Percentiles rank a stretch among this genome's conserved stretches.
These are phyloP conservation scores for Hericium coralloides DNA, from an alignment of 768 basidiomycete genomes.

Conservation along the genomic window DNA sequence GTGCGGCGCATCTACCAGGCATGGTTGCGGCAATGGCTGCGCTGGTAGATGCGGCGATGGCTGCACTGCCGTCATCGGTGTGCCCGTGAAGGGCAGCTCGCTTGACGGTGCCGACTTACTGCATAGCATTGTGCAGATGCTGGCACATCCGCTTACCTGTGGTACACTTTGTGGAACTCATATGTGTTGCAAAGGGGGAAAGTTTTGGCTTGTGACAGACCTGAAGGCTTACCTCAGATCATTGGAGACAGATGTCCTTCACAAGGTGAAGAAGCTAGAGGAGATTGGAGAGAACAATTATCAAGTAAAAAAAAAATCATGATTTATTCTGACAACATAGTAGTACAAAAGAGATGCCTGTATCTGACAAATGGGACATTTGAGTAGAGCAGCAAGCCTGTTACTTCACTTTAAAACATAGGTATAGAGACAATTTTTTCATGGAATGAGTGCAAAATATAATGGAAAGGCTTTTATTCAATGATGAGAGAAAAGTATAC, in stretches of 20 bases:
- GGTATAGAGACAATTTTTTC: too few species aligned
- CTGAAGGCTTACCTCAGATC: slow-evolving; percentile 69
- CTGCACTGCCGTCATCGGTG: slow-evolving; percentile 85
- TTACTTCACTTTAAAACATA: too few species aligned
- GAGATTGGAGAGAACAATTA: slow-evolving; percentile 85
- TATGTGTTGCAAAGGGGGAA: slow-evolving; percentile 58
- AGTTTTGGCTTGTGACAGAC: slow-evolving; percentile 63
- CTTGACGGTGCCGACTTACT: slow-evolving; percentile 94
- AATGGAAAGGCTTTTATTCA: too few species aligned
- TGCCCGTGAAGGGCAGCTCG: slow-evolving; percentile 91
- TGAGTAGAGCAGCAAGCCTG: too few species aligned
- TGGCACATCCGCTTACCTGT: slow-evolving; percentile 45
- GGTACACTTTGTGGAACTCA: not conserved
- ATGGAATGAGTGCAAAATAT: too few species aligned
- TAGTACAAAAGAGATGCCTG: too few species aligned
- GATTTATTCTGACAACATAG: too few species aligned
- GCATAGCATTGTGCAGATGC: slow-evolving; percentile 98
- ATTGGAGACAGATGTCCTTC: slow-evolving; percentile 68
- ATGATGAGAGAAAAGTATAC: too few species aligned
- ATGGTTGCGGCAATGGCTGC: slow-evolving; percentile 98
- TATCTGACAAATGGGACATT: too few species aligned
- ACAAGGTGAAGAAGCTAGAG: slow-evolving; percentile 65
- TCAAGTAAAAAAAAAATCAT: slow-evolving; percentile 30
- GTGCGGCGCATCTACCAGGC: slow-evolving; percentile 94
- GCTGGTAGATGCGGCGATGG: slow-evolving; percentile 87